phyloP scores from a whole-genome alignment of 176 grass and related monocot genomes.

The Dactylis glomerata region DNA sequence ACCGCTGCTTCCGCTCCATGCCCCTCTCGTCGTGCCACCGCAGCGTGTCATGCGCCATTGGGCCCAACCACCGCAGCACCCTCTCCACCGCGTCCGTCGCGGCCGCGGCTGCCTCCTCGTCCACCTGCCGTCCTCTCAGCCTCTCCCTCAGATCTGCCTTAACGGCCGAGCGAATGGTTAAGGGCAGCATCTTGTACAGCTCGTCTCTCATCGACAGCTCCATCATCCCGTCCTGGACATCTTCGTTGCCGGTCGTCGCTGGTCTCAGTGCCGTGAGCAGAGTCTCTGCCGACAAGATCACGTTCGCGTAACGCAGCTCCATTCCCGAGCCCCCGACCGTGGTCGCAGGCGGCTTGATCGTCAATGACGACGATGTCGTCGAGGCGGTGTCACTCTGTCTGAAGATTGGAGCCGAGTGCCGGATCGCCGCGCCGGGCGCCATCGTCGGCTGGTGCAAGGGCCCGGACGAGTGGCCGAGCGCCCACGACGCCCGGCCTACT shows the following conservation, averaged over 20 bases:
- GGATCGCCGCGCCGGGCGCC: neutral
- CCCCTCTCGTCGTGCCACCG: slow-evolving; percentile 77
- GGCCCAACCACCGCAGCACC: slow-evolving; percentile 61
- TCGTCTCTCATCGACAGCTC: slow-evolving; percentile 58
- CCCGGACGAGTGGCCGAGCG: slow-evolving; percentile 41
- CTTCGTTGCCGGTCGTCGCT: neutral
- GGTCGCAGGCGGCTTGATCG: slow-evolving; percentile 33
- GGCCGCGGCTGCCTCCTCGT: slow-evolving; percentile 37
- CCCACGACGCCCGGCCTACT: neutral
- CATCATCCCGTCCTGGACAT: slow-evolving; percentile 22
- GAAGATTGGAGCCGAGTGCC: slow-evolving; percentile 75
- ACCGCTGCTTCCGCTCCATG: slow-evolving; percentile 71
- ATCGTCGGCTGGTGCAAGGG: slow-evolving; percentile 31
- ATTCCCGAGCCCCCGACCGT: slow-evolving; percentile 65
- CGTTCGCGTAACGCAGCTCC: slow-evolving; percentile 64
- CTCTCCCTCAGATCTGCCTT: slow-evolving; percentile 59
- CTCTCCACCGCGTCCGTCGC: slow-evolving; percentile 40
- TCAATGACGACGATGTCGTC: neutral
- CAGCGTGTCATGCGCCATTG: slow-evolving; percentile 67
- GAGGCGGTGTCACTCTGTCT: slow-evolving; percentile 14
- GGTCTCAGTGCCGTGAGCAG: slow-evolving; percentile 38
- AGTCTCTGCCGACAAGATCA: slow-evolving; percentile 49
- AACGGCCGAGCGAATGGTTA: slow-evolving; percentile 49
- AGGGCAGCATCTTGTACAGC: slow-evolving; percentile 73
- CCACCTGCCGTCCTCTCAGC: slow-evolving; percentile 38